Evolutionary conservation across 1,139 yeast species (phyloP).

Genomic region (Suhomyces panamericanus): DNA sequence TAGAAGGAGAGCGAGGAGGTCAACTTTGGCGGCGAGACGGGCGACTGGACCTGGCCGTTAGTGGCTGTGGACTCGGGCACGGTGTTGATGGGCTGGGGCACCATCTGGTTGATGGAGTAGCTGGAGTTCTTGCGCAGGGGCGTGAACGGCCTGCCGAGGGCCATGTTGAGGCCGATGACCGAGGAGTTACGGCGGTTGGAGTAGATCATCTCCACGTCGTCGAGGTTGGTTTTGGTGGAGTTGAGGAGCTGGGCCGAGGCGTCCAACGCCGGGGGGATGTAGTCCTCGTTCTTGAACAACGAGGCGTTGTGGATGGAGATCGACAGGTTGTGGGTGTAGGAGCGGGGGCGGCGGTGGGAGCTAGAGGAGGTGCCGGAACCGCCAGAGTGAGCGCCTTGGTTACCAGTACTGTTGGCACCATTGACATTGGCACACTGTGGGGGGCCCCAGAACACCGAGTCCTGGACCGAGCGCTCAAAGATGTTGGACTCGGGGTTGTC

Average conservation of each 20-base stretch:
- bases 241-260: slow-evolving; percentile 68
- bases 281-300: slow-evolving; percentile 51
- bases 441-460: slow-evolving; percentile 20
- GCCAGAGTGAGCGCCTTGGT: too few species aligned
- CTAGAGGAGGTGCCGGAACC: slow-evolving; percentile 1
- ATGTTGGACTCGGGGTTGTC: slow-evolving; percentile 55
- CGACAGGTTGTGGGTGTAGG: slow-evolving; percentile 31
- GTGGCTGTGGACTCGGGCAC: neutral
- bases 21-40: slow-evolving; percentile 43
- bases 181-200: slow-evolving; percentile 62
- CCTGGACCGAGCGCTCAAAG: slow-evolving; percentile 67
- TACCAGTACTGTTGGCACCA: too few species aligned
- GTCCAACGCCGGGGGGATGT: slow-evolving; percentile 81
- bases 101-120: slow-evolving; percentile 30
- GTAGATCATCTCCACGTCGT: slow-evolving; percentile 68
- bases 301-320: slow-evolving; percentile 18
- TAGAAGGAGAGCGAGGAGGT: slow-evolving; percentile 57
- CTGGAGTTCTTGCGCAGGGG: slow-evolving; percentile 46
- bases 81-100: slow-evolving; percentile 19
- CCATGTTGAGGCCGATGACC: slow-evolving; percentile 60
- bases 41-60: slow-evolving; percentile 19
- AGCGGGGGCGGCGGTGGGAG: slow-evolving; percentile 22
- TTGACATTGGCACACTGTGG: too few species aligned
- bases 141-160: slow-evolving; percentile 49
- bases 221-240: slow-evolving; percentile 57